Evolutionary conservation across 2,329 filamentous ascomycete genomes (phyloP).

Genomic region (Penicillium sp.): DNA sequence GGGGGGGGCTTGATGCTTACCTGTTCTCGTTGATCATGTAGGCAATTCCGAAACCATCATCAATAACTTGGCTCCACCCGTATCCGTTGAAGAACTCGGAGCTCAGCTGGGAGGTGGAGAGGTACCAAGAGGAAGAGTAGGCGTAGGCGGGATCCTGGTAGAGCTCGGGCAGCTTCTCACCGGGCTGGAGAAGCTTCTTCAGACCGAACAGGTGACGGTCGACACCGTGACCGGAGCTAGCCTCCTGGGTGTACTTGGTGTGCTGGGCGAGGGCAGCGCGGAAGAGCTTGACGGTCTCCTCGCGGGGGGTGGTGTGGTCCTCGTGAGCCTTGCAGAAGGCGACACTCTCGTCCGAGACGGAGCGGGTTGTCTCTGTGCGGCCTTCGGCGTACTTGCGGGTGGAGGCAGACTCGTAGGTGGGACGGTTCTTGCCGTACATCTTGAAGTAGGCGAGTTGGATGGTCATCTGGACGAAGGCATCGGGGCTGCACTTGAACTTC

Average conservation of each 20-base stretch:
- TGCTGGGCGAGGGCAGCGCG: slow-evolving; percentile 78
- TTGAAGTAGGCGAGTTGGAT: slow-evolving; percentile 98
- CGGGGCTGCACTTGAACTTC: slow-evolving; percentile 97
- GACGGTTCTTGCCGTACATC: slow-evolving; percentile 97
- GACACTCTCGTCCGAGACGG: slow-evolving; percentile 85
- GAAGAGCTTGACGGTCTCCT: slow-evolving; percentile 72
- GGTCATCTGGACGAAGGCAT: slow-evolving; percentile 97
- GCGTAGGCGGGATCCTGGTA: slow-evolving; percentile 82
- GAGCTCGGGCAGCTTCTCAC: slow-evolving; percentile 76
- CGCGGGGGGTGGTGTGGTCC: slow-evolving; percentile 63
- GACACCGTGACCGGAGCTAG: slow-evolving; percentile 88
- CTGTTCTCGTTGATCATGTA: slow-evolving; percentile 99
- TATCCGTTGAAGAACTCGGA: slow-evolving; percentile 99
- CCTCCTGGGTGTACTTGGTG: slow-evolving; percentile 85
- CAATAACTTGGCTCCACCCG: slow-evolving; percentile 96
- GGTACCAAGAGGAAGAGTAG: slow-evolving; percentile 86
- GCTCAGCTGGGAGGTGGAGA: slow-evolving; percentile 85
- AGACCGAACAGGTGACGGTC: slow-evolving; percentile 96
- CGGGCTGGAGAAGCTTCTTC: slow-evolving; percentile 81
- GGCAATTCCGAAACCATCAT: slow-evolving; percentile 93
- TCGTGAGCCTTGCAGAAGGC: slow-evolving; percentile 87
- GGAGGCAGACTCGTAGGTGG: slow-evolving; percentile 95
- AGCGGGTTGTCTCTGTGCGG: slow-evolving; percentile 92
- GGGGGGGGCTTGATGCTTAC: slow-evolving; percentile 46
- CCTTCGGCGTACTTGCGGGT: slow-evolving; percentile 95